Percentiles rank a stretch among this genome's conserved stretches.
These are phyloP conservation scores for Brasilioporus rufonigricans DNA, from an alignment of 768 basidiomycete genomes.

Conservation along the genomic window DNA sequence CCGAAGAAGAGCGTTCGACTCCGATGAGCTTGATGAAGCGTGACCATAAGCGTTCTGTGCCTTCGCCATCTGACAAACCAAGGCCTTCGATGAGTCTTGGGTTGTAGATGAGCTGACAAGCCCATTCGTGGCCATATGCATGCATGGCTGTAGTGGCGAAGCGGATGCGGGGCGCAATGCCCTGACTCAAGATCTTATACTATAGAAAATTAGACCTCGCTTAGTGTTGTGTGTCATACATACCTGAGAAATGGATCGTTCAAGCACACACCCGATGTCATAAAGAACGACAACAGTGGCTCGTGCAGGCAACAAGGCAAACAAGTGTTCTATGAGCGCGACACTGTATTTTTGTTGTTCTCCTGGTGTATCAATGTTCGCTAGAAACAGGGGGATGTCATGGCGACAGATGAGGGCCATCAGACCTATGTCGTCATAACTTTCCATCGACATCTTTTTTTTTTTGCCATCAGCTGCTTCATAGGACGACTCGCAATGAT, in stretches of 20 bases:
- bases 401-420: conserved; percentile 1
- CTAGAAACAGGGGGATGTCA: not conserved
- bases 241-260: too few species aligned
- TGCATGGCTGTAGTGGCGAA: conserved; percentile 35
- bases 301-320: conserved; percentile 27
- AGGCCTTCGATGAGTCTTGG: conserved; percentile 1
- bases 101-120: not conserved
- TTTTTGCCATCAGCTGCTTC: not conserved
- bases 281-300: conserved; percentile 33
- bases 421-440: not conserved
- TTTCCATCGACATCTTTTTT: not conserved
- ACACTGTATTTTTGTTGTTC: conserved; percentile 11
- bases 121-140: conserved; percentile 37
- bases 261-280: conserved; percentile 28
- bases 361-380: not conserved
- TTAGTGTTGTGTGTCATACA: too few species aligned
- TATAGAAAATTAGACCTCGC: too few species aligned
- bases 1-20: not conserved
- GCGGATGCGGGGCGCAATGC: not conserved
- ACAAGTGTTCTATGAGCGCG: conserved; percentile 30
- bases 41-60: not conserved
- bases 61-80: conserved; percentile 18
- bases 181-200: not conserved
- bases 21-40: not conserved
- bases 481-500: not conserved